Conservation (phyloP, 139 green algal genomes). For the Auxenochlorella pyrenoidosa region DNA sequence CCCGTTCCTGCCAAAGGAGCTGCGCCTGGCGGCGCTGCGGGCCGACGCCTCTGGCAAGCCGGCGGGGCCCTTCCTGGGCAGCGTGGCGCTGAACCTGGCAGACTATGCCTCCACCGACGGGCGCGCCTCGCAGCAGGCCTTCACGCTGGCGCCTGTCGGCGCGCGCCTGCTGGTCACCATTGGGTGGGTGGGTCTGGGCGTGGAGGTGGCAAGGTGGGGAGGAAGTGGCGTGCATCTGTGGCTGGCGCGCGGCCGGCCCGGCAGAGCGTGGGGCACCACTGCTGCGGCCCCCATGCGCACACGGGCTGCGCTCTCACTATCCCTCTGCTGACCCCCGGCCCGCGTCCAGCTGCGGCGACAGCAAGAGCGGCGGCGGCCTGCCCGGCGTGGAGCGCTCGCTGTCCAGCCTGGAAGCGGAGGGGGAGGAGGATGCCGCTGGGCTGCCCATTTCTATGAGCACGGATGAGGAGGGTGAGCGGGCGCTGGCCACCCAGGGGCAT, state of each 20-base stretch:
- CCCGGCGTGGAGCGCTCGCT: neutral
- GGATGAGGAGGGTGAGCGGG: conserved; percentile 16
- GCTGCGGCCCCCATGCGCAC: no score
- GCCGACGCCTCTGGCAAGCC: neutral
- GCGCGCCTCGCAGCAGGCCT: neutral
- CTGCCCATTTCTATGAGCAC: conserved; percentile 19
- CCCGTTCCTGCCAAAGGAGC: conserved; percentile 15
- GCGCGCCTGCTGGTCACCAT: conserved; percentile 29
- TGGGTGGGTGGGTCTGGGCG: neutral
- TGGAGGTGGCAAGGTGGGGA: neutral
- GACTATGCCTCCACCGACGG: conserved; percentile 6
- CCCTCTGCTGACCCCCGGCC: neutral
- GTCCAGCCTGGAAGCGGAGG: neutral
- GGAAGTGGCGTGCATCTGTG: no score
- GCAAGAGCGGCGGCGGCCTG: neutral
- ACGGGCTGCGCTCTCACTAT: neutral
- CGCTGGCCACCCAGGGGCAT: neutral
- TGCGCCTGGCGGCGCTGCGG: neutral
- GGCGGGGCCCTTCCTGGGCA: neutral
- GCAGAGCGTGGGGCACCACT: neutral
- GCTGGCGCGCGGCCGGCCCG: no score
- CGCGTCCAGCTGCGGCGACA: neutral
- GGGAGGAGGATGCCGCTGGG: neutral
- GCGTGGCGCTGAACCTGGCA: conserved; percentile 17
- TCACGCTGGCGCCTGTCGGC: neutral